Evolutionary conservation across 2,329 filamentous ascomycete genomes (phyloP), one percentile per base, ranked within the genome.

Genomic region (Dactylellina parvicollis): DNA sequence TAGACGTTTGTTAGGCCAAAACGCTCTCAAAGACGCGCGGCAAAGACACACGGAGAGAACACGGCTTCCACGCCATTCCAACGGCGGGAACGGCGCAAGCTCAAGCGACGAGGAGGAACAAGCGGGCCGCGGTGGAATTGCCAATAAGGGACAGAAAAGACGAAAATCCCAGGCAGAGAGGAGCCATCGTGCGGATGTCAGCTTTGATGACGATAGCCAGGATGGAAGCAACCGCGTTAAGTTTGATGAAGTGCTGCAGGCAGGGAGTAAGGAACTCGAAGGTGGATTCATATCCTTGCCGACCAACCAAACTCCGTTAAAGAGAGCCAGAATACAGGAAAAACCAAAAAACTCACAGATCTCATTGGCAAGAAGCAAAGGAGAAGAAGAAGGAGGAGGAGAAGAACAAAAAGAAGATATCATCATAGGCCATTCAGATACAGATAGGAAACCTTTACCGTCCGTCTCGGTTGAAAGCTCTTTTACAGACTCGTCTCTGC

Each of bases 1-100:
- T 56, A 82, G 80, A 76, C 82, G 83, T 64, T 77, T 85, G 2
- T 78, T 84, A 20, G 83, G 83, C 16, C 59, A 52, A 36, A 66
- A 36, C 47, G 49, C 56, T 0, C 44, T 60, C 24, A 73, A 66
- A 24, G 60, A 73, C 16, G 60, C 69, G 1, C 69, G 60, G n/a
- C 69, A 73, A 18, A 28, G 54, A 44, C 69, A 73, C n/a, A 22
- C 56, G 10, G 69, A 73, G 44, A 60, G 60, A 34, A 66, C 69
- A 3, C 40, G 59, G 14, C 20, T 24, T 3, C 60, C 44, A 36
- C 28, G 14, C 10, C 54, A 32, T 1, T 2, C 16, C 1, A 28
- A 36, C n/a, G 30, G 24, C 4, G 22, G 16, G 8, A 40, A 59
- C 16, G 22, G 32, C 24, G 28, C 46, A 4, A 46, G 28, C 16